phyloP scores from a whole-genome alignment of 2,329 filamentous ascomycete species.

The Botrytis elliptica region DNA sequence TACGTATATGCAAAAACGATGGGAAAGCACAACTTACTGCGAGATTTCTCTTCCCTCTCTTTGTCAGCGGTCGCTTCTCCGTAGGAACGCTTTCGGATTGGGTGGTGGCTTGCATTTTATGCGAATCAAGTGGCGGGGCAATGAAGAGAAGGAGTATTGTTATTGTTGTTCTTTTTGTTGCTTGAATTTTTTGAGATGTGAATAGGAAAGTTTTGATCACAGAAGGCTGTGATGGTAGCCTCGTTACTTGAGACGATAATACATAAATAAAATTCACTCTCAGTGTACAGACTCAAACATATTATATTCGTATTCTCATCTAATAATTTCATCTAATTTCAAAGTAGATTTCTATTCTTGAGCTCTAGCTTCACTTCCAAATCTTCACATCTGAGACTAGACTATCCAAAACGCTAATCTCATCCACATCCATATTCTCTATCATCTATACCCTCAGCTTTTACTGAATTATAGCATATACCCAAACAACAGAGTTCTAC shows the following conservation, averaged over 20 bases:
- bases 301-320: too few relatives aligned
- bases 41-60: rapidly evolving
- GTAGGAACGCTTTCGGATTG: background rate
- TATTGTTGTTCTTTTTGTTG: background rate
- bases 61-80: background rate
- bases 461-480: too few relatives aligned
- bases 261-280: background rate
- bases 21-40: background rate
- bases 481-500: too few relatives aligned
- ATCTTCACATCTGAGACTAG: too few relatives aligned
- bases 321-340: background rate
- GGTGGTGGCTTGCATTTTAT: background rate
- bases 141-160: background rate
- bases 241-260: background rate
- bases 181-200: background rate
- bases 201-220: background rate
- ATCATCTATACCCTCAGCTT: too few relatives aligned
- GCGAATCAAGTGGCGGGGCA: background rate
- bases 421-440: too few relatives aligned
- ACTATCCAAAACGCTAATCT: too few relatives aligned
- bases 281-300: background rate
- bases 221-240: background rate
- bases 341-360: background rate
- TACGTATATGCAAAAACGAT: background rate
- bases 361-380: too few relatives aligned